Percentiles rank a stretch among this genome's conserved stretches.
These are phyloP conservation scores for Leishmania lainsoni DNA, from an alignment of 208 protist species.

Conservation along the genomic window DNA sequence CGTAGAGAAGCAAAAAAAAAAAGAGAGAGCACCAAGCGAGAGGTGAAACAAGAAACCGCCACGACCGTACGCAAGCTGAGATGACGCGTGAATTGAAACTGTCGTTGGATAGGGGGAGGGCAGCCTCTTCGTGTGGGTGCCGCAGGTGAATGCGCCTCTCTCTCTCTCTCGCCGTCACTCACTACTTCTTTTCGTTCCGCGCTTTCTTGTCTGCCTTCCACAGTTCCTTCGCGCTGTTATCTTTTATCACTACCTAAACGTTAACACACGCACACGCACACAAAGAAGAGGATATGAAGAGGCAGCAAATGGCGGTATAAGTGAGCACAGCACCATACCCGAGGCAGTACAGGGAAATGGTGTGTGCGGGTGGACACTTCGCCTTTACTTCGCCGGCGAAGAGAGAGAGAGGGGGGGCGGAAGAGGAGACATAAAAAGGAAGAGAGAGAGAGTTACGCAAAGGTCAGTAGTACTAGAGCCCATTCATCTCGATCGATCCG, in stretches of 20 bases:
- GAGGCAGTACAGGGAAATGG: background rate
- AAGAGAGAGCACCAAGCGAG: background rate
- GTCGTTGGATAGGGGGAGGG: background rate
- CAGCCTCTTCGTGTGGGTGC: background rate
- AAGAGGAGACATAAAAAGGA: background rate
- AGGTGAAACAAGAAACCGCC: background rate
- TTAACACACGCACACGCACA: background rate
- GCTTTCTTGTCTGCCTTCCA: background rate
- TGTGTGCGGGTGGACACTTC: background rate
- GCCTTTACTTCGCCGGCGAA: background rate
- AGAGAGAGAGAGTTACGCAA: background rate
- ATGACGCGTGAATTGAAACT: background rate
- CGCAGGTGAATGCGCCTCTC: background rate
- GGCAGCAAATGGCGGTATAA: background rate
- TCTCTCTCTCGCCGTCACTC: background rate
- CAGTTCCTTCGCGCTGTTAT: background rate
- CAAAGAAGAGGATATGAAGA: slow-evolving; percentile 2
- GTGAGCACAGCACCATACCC: background rate
- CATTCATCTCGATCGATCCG: background rate
- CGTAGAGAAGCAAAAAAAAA: background rate
- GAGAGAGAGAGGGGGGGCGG: background rate
- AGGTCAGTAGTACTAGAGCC: background rate
- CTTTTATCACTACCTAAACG: background rate
- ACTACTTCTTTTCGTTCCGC: background rate
- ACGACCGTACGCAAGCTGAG: background rate